A percentile compares a stretch with the other conserved stretches of the same genome.
Evolutionary conservation across 2,329 filamentous ascomycete species (phyloP).

Genomic region (Knoxdaviesia capensis): DNA sequence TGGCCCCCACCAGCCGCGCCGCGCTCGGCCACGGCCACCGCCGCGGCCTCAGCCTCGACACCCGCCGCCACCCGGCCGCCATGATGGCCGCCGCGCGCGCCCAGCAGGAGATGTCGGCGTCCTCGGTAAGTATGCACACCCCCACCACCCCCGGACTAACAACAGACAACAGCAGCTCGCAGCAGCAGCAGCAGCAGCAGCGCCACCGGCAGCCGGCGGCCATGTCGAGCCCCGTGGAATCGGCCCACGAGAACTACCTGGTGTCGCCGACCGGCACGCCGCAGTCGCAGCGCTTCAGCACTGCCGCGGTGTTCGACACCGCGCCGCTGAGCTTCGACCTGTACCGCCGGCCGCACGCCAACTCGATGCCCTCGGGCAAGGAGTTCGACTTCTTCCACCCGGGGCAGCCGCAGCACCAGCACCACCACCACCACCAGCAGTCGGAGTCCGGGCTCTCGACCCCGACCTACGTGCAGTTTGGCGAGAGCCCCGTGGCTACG

Average conservation of each 20-base stretch:
- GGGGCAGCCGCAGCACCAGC: too few species aligned
- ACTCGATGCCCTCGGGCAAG: slow-evolving; percentile 20
- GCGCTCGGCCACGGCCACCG: slow-evolving; percentile 32
- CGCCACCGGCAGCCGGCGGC: slow-evolving; percentile 8
- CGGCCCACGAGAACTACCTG: slow-evolving; percentile 28
- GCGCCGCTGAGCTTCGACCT: slow-evolving; percentile 24
- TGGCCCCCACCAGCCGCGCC: slow-evolving; percentile 1
- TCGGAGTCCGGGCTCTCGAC: slow-evolving; percentile 25
- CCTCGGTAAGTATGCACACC: slow-evolving; percentile 28
- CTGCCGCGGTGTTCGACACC: slow-evolving; percentile 21
- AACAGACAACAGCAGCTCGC: slow-evolving; percentile 49
- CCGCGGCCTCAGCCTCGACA: slow-evolving; percentile 71
- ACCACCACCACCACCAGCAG: too few species aligned
- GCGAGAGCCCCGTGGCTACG: slow-evolving; percentile 20
- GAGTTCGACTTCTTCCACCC: slow-evolving; percentile 30
- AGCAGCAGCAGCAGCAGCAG: slow-evolving; percentile 41
- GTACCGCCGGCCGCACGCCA: slow-evolving; percentile 8
- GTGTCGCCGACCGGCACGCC: slow-evolving; percentile 35
- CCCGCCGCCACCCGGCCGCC: slow-evolving; percentile 29
- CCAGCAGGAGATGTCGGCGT: too few species aligned
- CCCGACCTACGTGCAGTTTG: slow-evolving; percentile 27
- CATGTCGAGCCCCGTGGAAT: too few species aligned
- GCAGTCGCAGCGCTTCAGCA: slow-evolving; percentile 31
- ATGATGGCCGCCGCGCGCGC: slow-evolving; percentile 13
- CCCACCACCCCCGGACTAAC: slow-evolving; percentile 36